Base-by-base conservation (phyloP, 495 filamentous ascomycete species). In the Entonaema liquescens region DNA sequence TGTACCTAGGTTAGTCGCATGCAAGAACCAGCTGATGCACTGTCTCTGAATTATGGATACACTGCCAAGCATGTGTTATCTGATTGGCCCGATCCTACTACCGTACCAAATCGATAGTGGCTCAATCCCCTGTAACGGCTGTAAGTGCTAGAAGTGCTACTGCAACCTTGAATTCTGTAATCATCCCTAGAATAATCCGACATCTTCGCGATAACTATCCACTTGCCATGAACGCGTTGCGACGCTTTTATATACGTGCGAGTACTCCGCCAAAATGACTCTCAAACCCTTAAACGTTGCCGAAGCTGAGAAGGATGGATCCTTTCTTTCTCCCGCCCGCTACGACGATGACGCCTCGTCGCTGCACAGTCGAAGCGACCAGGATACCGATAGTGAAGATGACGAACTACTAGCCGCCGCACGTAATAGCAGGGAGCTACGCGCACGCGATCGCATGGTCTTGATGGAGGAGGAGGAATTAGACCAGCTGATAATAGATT, bases 381-480 rank as follows among this genome's bases (percentile, higher is more conserved):
- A 91, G 77, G 90, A 92, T 77, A 92, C 88, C 67, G 90, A 93
- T 74, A 91, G 87, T 75, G 90, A 93, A 67, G 90, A 92, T 74
- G 91, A 94, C 75, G 86, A 90, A 65, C 81, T 91, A 60, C 81
- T 89, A 26, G 81, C 84, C 59, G 84, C 84, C 11, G 86, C 87
- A 31, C 85, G 91, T 13, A 91, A 87, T 54, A 92, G 91, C 67
- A 79, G 86, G 50, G 93, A 97, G 75, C 81, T 93, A 26, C 82
- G 87, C 12, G 83, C 87, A 25, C 87, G 91, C 77, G 94, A 96
- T 74, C 85, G 87, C 52, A 84, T 89, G n/a, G 89, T 97, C 0
- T 77, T 97, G 65, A 86, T 91, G 47, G 92, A 95, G 68, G 94
- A 98, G 81, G 94, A 97, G 62, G 94, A 98, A 75, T 82, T 91